Evolutionary conservation across 225 moss, liverwort and hornwort species (phyloP).

Genomic region (Marchantia polymorpha): DNA sequence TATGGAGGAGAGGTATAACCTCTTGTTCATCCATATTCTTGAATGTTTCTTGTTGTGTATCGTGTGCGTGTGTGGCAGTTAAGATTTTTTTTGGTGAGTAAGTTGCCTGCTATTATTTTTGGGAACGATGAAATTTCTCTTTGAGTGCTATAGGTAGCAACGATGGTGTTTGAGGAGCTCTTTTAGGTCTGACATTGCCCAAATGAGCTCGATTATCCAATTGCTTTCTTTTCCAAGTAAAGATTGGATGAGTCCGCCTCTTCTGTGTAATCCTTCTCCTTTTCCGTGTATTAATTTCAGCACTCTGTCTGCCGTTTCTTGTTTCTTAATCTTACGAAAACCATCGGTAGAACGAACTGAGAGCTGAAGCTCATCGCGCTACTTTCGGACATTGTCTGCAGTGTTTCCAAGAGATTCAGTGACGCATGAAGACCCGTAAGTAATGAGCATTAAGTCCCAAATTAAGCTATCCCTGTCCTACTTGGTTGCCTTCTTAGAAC

Average conservation of each 20-base stretch:
- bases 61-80: neutral
- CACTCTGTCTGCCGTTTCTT: neutral
- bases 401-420: too few species aligned
- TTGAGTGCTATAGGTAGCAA: neutral
- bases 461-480: too few species aligned
- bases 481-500: too few species aligned
- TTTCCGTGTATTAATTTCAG: neutral
- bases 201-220: neutral
- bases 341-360: neutral
- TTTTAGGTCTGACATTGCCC: neutral
- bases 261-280: neutral
- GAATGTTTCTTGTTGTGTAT: neutral
- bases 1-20: constrained; percentile 39
- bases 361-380: neutral
- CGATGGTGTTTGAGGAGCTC: neutral
- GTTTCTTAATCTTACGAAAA: neutral
- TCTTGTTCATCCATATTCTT: neutral
- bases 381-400: neutral
- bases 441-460: too few species aligned
- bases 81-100: neutral
- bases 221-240: too few species aligned
- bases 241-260: neutral
- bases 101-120: neutral
- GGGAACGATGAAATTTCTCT: neutral
- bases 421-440: too few species aligned